phyloP scores from a whole-genome alignment of 805 yeast species.

The Suhomyces sp. region DNA sequence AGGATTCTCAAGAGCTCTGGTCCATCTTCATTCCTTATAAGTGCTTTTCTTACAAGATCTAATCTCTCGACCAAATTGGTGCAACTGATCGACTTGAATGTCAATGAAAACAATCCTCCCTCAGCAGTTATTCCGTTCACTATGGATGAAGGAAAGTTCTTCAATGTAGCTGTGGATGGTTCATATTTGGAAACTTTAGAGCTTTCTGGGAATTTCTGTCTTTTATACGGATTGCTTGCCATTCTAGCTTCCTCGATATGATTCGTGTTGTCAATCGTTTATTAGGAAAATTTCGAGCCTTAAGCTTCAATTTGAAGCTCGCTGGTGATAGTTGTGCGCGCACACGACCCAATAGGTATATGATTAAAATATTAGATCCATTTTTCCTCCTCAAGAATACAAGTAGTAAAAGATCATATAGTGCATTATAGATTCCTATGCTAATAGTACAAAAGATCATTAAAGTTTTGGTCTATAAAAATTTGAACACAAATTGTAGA shows the following conservation, averaged over 20 bases:
- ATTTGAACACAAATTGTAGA: too few relatives aligned
- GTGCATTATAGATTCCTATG: too few relatives aligned
- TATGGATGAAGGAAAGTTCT: slow-evolving; percentile 34
- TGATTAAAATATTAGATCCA: too few relatives aligned
- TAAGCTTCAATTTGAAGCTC: too few relatives aligned
- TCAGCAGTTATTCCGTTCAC: slow-evolving; percentile 41
- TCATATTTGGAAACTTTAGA: slow-evolving; percentile 17
- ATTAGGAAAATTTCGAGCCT: too few relatives aligned
- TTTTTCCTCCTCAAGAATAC: too few relatives aligned
- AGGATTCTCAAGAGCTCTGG: slow-evolving; percentile 12
- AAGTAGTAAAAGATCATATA: too few relatives aligned
- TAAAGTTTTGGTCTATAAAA: too few relatives aligned
- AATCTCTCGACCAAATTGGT: slow-evolving; percentile 35
- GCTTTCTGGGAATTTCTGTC: slow-evolving; percentile 7
- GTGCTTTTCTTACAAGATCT: slow-evolving; percentile 30
- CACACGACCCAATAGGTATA: too few relatives aligned
- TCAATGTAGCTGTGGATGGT: slow-evolving; percentile 19
- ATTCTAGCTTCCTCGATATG: neutral
- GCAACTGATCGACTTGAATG: slow-evolving; percentile 41
- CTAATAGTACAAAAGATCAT: too few relatives aligned
- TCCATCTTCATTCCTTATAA: slow-evolving; percentile 19
- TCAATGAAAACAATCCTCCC: slow-evolving; percentile 41
- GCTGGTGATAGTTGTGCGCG: too few relatives aligned
- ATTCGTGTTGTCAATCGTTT: too few relatives aligned
- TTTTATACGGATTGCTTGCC: slow-evolving; percentile 7